Conservation (phyloP, 116 monocot genomes). For the Zostera marina region DNA sequence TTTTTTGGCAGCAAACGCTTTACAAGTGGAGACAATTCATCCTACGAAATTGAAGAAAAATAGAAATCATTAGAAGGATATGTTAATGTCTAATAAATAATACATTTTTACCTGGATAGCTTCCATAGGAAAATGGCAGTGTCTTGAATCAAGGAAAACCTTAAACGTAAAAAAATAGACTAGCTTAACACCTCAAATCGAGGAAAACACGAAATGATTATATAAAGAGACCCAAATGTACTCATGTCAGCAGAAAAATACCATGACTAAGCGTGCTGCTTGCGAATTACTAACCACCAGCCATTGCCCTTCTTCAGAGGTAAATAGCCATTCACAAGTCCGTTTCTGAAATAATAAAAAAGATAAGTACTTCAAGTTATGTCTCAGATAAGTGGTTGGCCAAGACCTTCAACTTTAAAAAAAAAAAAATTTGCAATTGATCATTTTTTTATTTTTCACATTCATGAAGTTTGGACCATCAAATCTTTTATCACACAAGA, state of each 20-base stretch:
- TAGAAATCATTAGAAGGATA: background rate
- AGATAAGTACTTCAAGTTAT: no score
- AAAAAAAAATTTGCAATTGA: no score
- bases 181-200: background rate
- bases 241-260: slow-evolving; percentile 9
- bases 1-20: slow-evolving; percentile 48
- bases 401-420: no score
- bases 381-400: no score
- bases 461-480: no score
- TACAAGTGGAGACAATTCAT: slow-evolving; percentile 86
- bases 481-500: no score
- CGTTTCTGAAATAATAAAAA: slow-evolving; percentile 39
- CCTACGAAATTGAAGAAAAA: slow-evolving; percentile 32
- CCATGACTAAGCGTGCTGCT: slow-evolving; percentile 92
- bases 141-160: slow-evolving; percentile 84
- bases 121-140: slow-evolving; percentile 46
- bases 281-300: slow-evolving; percentile 72
- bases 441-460: no score
- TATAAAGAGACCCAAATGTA: background rate
- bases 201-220: background rate
- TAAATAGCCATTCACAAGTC: slow-evolving; percentile 82
- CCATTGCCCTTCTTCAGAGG: slow-evolving; percentile 97
- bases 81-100: slow-evolving; percentile 3
- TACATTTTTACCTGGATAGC: slow-evolving; percentile 43
- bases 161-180: slow-evolving; percentile 4